Conservation (phyloP, 2,329 filamentous ascomycete species). For the Emergomyces africanus region DNA sequence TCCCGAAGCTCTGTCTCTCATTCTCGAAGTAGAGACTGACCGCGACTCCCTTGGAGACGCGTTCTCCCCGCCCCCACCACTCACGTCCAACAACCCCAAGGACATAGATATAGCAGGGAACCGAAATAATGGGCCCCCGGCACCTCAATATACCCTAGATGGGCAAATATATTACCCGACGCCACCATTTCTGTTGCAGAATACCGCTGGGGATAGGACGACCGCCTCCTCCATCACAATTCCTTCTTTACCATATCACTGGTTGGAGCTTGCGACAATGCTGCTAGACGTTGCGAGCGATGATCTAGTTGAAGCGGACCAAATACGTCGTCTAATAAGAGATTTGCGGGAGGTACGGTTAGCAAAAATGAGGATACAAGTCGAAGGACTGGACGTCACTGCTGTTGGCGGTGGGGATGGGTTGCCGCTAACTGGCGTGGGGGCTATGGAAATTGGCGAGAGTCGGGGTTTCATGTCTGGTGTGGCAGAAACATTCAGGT, state of each 20-base stretch:
- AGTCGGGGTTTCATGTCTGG: constrained; percentile 70
- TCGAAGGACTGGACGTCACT: constrained; percentile 51
- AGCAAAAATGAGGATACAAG: constrained; percentile 71
- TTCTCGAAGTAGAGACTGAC: constrained; percentile 71
- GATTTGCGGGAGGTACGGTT: constrained; percentile 80
- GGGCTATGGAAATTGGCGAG: constrained; percentile 86
- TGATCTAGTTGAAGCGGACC: constrained; percentile 62
- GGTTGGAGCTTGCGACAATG: constrained; percentile 82
- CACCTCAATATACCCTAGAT: constrained; percentile 21
- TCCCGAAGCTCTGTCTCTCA: constrained; percentile 57
- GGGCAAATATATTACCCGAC: constrained; percentile 34
- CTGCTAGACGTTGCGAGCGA: constrained; percentile 74
- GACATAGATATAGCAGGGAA: constrained; percentile 8
- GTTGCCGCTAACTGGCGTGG: constrained; percentile 67
- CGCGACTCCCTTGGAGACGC: constrained; percentile 46
- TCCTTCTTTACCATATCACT: constrained; percentile 73
- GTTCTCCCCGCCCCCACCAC: constrained; percentile 65
- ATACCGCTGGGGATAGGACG: constrained; percentile 43
- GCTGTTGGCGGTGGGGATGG: constrained; percentile 50
- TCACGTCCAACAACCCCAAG: constrained; percentile 33
- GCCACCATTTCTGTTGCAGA: constrained; percentile 67
- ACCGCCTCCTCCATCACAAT: neutral
- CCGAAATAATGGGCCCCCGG: constrained; percentile 13
- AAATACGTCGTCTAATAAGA: constrained; percentile 60
- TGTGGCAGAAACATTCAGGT: constrained; percentile 72